Evolutionary conservation across 129 eudicot species (phyloP), one percentile per base, ranked within the genome.

Genomic region (Heracleum sosnowskyi): DNA sequence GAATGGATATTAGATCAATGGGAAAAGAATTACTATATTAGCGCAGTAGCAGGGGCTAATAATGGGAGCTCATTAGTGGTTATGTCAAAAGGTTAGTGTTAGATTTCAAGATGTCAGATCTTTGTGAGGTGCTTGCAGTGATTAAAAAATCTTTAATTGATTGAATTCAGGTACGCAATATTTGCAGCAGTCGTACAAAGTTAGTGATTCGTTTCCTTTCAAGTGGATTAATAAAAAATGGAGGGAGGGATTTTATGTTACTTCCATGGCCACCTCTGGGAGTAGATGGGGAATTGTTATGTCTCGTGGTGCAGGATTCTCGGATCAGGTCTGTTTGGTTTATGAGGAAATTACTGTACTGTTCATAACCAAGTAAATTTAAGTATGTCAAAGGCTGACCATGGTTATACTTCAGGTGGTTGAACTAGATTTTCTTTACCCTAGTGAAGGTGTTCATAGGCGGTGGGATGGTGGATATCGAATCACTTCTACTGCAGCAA

Each of bases 401-500:
- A 15, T 44, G 13, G 44, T 57, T 35, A 26, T 77, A 44, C 33
- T 45, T 11, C 85, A 93, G 98, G 96, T 90, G 31, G 98, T 93
- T 83, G 98, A 93, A 63, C 78, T 93, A 42, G 98, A 93, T 82
- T 93, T 93, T 79, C 86, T 87, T 49, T 93, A 93, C 80, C 98
- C 98, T 15, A 93, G 98, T 79, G 98, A 93, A 85, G 98, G 98
- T 73, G 85, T 93, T 75, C 98, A 89, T 83, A 77, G 82, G 86
- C 89, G 98, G 77, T 93, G 98, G 98, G 96, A 93, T 76, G 80
- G 86, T 34, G 98, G 96, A 15, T 90, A 87, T 76, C 89, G 98
- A 45, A 93, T 93, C 69, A 93, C 98, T 49, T 64, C 96, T 7
- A 83, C 89, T 22, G 96, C 94, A n/a, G 90, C 96, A 16, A 93